These are phyloP conservation scores for Sporothrix curviconia DNA, from an alignment of 2,329 filamentous ascomycete species.

Conservation along the genomic window DNA sequence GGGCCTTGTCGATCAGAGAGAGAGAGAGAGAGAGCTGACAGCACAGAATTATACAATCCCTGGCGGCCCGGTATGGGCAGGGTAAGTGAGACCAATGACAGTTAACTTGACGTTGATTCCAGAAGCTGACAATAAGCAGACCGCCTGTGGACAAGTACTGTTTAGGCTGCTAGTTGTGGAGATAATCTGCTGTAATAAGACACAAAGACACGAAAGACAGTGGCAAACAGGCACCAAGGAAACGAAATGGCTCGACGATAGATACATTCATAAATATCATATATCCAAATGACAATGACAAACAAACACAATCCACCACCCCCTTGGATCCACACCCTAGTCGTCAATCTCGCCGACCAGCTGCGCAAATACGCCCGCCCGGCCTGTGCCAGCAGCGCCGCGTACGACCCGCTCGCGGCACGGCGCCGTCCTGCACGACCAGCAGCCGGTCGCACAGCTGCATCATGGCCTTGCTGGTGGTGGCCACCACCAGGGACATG, in stretches of 20 bases:
- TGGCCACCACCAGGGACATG: conserved; percentile 72
- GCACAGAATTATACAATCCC: conserved; percentile 32
- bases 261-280: no score
- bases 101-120: neutral
- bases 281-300: neutral
- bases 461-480: conserved; percentile 85
- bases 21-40: neutral
- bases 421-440: conserved; percentile 60
- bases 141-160: conserved; percentile 20
- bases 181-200: neutral
- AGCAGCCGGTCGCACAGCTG: conserved; percentile 65
- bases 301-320: neutral
- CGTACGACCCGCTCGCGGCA: conserved; percentile 63
- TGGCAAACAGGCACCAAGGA: no score
- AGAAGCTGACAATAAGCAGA: no score
- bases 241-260: no score
- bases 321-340: neutral
- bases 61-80: conserved; percentile 34
- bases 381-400: conserved; percentile 40
- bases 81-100: conserved; percentile 22
- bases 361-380: conserved; percentile 39
- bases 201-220: no score
- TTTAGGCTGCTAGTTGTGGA: conserved; percentile 19
- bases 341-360: conserved; percentile 33
- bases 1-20: no score